A percentile compares a stretch with the other conserved stretches of the same genome.
phyloP scores from a whole-genome alignment of 2,329 filamentous ascomycete species.

The Diaporthe ampelina region DNA sequence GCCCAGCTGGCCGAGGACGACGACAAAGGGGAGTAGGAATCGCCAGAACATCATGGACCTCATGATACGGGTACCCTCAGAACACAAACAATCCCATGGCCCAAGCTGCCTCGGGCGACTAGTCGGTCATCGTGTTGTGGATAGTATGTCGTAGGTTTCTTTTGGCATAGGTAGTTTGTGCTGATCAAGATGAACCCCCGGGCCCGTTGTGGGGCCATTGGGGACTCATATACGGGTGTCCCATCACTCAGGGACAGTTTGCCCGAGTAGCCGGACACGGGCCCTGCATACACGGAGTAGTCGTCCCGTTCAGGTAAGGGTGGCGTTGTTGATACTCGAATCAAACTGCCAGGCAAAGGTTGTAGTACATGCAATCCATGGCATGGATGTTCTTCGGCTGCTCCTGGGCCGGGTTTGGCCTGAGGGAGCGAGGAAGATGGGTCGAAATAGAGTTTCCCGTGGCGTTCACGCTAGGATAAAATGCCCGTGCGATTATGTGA shows the following conservation, averaged over 20 bases:
- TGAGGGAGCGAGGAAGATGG: slow-evolving; percentile 8
- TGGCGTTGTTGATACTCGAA: slow-evolving; percentile 24
- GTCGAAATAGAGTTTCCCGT: slow-evolving; percentile 21
- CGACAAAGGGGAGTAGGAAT: slow-evolving; percentile 3
- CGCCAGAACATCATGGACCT: slow-evolving; percentile 14
- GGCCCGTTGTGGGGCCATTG: background rate
- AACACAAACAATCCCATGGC: slow-evolving; percentile 16
- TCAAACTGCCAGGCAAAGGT: slow-evolving; percentile 27
- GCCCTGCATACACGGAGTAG: background rate
- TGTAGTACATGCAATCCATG: slow-evolving; percentile 26
- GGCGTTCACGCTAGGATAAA: slow-evolving; percentile 34
- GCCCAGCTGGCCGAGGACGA: slow-evolving; percentile 14
- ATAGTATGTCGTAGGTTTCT: background rate
- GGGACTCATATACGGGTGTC: slow-evolving; percentile 10
- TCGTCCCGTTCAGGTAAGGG: slow-evolving; percentile 5
- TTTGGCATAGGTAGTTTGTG: background rate
- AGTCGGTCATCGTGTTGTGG: background rate
- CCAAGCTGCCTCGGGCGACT: slow-evolving; percentile 9
- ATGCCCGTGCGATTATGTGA: slow-evolving; percentile 18
- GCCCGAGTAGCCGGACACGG: slow-evolving; percentile 8
- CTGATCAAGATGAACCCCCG: slow-evolving; percentile 1
- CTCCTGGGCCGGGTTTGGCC: slow-evolving; percentile 30
- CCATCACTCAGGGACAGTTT: background rate
- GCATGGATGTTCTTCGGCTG: slow-evolving; percentile 17
- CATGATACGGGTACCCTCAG: background rate